Percentiles rank a stretch among this genome's conserved stretches.
These are phyloP conservation scores for Aphanomyces astaci DNA, from an alignment of 352 stramenopile species.

Conservation along the genomic window DNA sequence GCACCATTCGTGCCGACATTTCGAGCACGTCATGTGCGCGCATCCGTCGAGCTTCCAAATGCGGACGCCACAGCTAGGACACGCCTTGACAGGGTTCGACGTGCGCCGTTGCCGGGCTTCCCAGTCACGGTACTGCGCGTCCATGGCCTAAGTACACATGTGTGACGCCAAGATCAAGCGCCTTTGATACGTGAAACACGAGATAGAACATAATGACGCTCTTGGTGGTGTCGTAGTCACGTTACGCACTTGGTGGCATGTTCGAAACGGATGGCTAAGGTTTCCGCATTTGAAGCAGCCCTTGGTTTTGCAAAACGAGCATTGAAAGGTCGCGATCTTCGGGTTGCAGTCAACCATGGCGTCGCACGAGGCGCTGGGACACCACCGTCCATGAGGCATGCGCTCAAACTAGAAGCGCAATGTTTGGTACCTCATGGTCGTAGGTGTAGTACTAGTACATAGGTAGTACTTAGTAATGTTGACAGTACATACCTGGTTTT, in stretches of 20 bases:
- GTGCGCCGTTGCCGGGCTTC: background rate
- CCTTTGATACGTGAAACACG: too few species aligned
- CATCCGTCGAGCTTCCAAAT: slow-evolving; percentile 13
- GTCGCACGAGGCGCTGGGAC: background rate
- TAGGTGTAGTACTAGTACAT: too few species aligned
- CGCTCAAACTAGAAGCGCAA: slow-evolving; percentile 9
- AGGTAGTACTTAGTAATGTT: too few species aligned
- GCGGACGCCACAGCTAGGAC: background rate
- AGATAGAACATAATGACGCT: background rate
- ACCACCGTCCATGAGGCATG: background rate
- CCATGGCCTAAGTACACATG: background rate
- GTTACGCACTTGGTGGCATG: background rate
- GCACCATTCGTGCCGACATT: slow-evolving; percentile 16
- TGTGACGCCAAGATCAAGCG: too few species aligned
- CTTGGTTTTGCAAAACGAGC: background rate
- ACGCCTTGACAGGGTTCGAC: background rate
- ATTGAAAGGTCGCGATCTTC: background rate
- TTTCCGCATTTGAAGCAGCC: slow-evolving; percentile 18
- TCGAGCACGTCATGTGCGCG: slow-evolving; percentile 9
- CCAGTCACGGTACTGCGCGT: background rate
- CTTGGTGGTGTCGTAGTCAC: background rate
- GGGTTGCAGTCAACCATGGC: slow-evolving; percentile 4
- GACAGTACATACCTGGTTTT: background rate
- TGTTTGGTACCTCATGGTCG: too few species aligned
- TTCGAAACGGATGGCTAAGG: slow-evolving; percentile 5